These are phyloP conservation scores for Solanum peruvianum DNA, from an alignment of 257 asterid genomes.

Conservation along the genomic window DNA sequence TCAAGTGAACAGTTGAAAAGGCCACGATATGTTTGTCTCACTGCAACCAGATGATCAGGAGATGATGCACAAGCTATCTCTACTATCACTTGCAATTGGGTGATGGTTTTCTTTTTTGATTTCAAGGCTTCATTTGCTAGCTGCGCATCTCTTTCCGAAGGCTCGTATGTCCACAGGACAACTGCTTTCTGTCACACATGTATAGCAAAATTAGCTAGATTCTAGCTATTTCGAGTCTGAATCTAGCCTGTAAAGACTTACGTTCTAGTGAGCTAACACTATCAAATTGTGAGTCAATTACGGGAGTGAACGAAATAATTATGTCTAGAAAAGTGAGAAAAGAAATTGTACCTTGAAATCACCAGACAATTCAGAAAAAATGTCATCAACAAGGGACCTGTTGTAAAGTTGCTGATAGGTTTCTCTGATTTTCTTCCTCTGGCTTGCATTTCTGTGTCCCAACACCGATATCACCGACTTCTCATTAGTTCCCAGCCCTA, in stretches of 20 bases:
- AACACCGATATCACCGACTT: slow-evolving; percentile 46
- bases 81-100: slow-evolving; percentile 48
- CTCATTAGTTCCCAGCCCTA: slow-evolving; percentile 73
- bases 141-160: slow-evolving; percentile 74
- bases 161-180: slow-evolving; percentile 57
- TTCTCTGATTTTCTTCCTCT: slow-evolving; percentile 54
- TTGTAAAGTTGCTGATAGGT: slow-evolving; percentile 45
- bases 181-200: slow-evolving; percentile 46
- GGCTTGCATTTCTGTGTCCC: slow-evolving; percentile 51
- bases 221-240: not conserved
- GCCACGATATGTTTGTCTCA: slow-evolving; percentile 47
- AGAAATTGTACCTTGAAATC: slow-evolving; percentile 48
- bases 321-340: not conserved
- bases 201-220: not conserved
- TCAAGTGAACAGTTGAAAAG: slow-evolving; percentile 56
- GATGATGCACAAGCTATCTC: slow-evolving; percentile 78
- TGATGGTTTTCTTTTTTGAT: slow-evolving; percentile 26
- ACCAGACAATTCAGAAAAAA: slow-evolving; percentile 55
- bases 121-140: slow-evolving; percentile 61
- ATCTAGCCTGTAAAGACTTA: not conserved
- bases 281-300: not conserved
- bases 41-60: slow-evolving; percentile 61
- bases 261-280: not conserved
- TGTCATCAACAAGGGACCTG: slow-evolving; percentile 38
- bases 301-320: not conserved